Conservation (phyloP, 371 early-diverging fungal genomes). For the Nematocida sp. region DNA sequence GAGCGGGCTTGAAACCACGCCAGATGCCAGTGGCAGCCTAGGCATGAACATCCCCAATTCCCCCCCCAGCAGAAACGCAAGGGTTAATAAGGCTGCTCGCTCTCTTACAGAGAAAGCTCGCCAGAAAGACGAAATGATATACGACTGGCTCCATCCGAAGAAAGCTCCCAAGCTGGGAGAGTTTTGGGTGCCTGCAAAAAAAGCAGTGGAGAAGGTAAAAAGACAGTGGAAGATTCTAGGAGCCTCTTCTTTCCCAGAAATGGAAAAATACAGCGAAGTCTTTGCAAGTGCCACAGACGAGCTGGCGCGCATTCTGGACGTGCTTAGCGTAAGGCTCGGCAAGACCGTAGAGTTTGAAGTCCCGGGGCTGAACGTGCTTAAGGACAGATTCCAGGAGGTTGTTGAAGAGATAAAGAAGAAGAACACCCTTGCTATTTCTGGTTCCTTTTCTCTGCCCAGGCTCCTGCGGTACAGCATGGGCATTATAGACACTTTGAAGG, state of each 20-base stretch:
- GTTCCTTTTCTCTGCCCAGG: not conserved
- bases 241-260: no score
- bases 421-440: slow-evolving; percentile 24
- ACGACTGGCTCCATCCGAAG: slow-evolving; percentile 5
- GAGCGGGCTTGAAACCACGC: slow-evolving; percentile 10
- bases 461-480: slow-evolving; percentile 44
- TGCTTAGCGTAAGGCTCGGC: not conserved
- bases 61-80: no score
- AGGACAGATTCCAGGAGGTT: slow-evolving; percentile 15
- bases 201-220: not conserved
- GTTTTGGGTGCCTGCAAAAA: not conserved
- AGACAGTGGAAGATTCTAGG: not conserved
- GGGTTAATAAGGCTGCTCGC: no score
- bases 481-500: not conserved
- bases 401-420: slow-evolving; percentile 38
- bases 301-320: slow-evolving; percentile 17
- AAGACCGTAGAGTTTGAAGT: not conserved
- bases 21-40: not conserved
- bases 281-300: slow-evolving; percentile 15
- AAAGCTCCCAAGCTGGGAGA: not conserved
- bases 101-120: no score
- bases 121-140: not conserved
- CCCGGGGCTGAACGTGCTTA: slow-evolving; percentile 24
- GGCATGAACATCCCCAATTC: slow-evolving; percentile 2
- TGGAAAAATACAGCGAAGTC: not conserved